A percentile compares a stretch with the other conserved stretches of the same genome.
These are phyloP conservation scores for Helichrysum umbraculigerum DNA, from an alignment of 129 eudicot species.

Conservation along the genomic window DNA sequence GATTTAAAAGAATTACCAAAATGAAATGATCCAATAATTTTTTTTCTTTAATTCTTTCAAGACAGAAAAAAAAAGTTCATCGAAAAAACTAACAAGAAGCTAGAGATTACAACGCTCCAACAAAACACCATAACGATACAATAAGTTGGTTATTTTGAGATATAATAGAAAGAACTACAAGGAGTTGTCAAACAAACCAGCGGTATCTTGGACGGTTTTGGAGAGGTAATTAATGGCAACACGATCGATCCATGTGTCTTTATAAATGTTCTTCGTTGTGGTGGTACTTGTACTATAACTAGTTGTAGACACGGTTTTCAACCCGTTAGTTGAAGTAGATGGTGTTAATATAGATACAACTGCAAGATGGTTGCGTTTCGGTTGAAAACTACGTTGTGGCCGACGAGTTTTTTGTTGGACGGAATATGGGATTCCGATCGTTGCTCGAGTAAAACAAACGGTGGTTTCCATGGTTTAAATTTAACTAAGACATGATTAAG, in stretches of 20 bases:
- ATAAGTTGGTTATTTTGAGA: neutral
- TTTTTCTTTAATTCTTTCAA: too few relatives aligned
- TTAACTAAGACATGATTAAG: neutral
- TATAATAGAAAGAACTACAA: neutral
- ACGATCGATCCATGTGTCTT: conserved; percentile 64
- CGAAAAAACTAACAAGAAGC: neutral
- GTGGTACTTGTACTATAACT: neutral
- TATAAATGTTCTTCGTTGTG: conserved; percentile 37
- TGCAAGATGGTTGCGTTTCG: conserved; percentile 5
- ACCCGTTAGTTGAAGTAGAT: neutral
- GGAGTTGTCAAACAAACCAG: conserved; percentile 43
- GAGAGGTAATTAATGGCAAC: conserved; percentile 76
- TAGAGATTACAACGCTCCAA: neutral
- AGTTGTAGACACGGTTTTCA: neutral
- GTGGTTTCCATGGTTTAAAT: conserved; percentile 42
- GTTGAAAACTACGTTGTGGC: neutral
- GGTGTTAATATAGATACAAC: conserved; percentile 37
- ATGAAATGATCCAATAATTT: too few relatives aligned
- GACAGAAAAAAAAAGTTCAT: too few relatives aligned
- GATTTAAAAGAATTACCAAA: neutral
- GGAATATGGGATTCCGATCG: conserved; percentile 4
- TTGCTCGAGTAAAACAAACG: conserved; percentile 19
- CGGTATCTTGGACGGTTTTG: conserved; percentile 55
- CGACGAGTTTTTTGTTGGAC: conserved; percentile 7
- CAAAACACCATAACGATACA: neutral